Base-by-base conservation (phyloP, 2,329 filamentous ascomycete genomes). In the Knufia fluminis region DNA sequence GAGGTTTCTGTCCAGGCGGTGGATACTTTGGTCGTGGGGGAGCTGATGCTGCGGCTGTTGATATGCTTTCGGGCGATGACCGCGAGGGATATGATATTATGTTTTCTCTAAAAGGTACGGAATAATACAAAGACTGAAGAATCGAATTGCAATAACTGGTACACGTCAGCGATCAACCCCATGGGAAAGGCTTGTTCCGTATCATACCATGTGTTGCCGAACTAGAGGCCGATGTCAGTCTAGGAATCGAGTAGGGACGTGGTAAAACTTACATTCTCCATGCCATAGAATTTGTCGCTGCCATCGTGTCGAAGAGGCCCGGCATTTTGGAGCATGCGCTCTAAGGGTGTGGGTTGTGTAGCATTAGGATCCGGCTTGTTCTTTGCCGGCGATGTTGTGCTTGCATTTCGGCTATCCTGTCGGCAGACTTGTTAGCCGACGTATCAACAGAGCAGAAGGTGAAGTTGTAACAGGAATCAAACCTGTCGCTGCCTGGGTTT, bases 91-190 rank as follows among this genome's bases (percentile, higher is more conserved):
- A 98, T 63, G 86, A 90, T 68, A 98, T 82, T 58, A 98, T 88
- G 62, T 91, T 82, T 71, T 96, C 85, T 69, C 92, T 86, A 68
- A 98, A 98, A 26, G 87, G 82, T 39, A 88, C 84, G 17, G 91
- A 96, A 71, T 94, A 95, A 71, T 94, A 98, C 51, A 98, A 80
- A 61, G 89, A 94, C 72, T 98, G 92, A 51, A 98, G 79, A 62
- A 98, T 95, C 12, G 92, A 98, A 69, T 98, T 98, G 72, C 88
- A 95, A 70, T 98, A 98, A 67, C 91, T 97, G 68, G 35, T n/a
- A 4, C 23, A 16, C 20, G 24, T 52, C 20, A 52, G 46, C 22
- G 19, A 38, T 31, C 12, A 16, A 28, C 22, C 17, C 24, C 7
- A 20, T 42, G 28, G 6, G 26, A 28, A 28, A 53, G 49, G 40